Percentiles rank a stretch among this genome's conserved stretches.
These are phyloP conservation scores for Hordeum vulgare DNA, from an alignment of 176 grass and related monocot species.

Conservation along the genomic window DNA sequence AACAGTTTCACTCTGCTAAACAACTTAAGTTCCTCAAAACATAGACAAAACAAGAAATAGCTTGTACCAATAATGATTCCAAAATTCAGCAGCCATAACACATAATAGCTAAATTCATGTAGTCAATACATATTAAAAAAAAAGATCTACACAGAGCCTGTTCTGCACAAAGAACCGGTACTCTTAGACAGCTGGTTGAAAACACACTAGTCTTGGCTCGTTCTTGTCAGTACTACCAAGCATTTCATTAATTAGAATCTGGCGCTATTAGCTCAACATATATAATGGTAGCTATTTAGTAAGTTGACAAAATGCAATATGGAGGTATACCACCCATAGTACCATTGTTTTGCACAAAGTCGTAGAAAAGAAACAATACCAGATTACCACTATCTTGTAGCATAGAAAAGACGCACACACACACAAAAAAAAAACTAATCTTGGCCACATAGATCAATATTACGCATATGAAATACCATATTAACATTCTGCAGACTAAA, in stretches of 20 bases:
- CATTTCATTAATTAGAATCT: constrained; percentile 89
- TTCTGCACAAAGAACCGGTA: not conserved
- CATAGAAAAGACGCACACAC: constrained; percentile 14
- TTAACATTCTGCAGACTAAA: constrained; percentile 25
- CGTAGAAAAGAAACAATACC: not conserved
- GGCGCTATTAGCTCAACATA: constrained; percentile 29
- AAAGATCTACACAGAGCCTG: not conserved
- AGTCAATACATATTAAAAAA: not conserved
- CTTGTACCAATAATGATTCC: not conserved
- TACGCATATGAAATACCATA: constrained; percentile 5
- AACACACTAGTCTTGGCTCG: constrained; percentile 73
- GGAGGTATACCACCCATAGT: not conserved
- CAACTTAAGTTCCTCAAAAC: not conserved
- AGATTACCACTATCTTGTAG: not conserved
- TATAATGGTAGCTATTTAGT: not conserved
- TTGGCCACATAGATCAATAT: constrained; percentile 4
- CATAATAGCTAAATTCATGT: not conserved
- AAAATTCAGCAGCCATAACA: not conserved
- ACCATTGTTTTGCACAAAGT: not conserved
- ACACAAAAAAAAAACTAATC: not conserved
- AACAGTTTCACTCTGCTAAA: not conserved
- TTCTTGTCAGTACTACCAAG: constrained; percentile 90
- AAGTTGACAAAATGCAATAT: not conserved
- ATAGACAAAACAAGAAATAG: not conserved
- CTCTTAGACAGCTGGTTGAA: not conserved